These are phyloP conservation scores for Arabidopsis suecica DNA, from an alignment of 345 rosid genomes.

Conservation along the genomic window DNA sequence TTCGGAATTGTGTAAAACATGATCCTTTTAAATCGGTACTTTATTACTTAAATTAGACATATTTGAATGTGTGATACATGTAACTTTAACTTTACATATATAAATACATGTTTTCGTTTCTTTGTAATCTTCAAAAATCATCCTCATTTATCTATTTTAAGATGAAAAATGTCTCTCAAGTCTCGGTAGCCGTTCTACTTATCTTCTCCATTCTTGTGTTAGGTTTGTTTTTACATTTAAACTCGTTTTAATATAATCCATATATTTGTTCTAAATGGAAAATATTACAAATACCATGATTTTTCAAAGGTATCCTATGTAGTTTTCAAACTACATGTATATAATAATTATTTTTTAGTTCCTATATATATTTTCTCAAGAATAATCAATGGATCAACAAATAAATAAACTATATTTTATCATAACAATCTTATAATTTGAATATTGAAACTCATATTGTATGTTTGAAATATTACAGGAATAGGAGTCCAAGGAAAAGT, in stretches of 20 bases:
- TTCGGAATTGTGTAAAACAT: not conserved
- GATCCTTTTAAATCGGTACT: not conserved
- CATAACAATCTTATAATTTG: too few relatives aligned
- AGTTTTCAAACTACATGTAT: too few relatives aligned
- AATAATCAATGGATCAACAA: too few relatives aligned
- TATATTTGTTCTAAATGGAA: too few relatives aligned
- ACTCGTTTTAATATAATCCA: not conserved
- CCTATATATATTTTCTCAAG: too few relatives aligned
- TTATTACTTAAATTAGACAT: not conserved
- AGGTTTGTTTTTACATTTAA: not conserved
- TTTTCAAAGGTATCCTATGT: too few relatives aligned
- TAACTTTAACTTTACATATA: too few relatives aligned
- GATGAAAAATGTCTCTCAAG: not conserved
- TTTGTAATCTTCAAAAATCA: not conserved
- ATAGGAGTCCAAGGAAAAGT: not conserved
- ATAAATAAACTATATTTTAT: too few relatives aligned
- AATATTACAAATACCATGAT: not conserved
- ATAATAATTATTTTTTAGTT: too few relatives aligned
- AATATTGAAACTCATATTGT: too few relatives aligned
- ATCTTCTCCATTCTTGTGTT: not conserved
- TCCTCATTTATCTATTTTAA: not conserved
- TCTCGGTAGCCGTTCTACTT: not conserved
- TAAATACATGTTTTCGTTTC: not conserved
- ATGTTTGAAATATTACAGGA: not conserved
- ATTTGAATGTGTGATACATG: not conserved